Evolutionary conservation across 345 rosid genomes (phyloP).

Genomic region (Citrus glauca): DNA sequence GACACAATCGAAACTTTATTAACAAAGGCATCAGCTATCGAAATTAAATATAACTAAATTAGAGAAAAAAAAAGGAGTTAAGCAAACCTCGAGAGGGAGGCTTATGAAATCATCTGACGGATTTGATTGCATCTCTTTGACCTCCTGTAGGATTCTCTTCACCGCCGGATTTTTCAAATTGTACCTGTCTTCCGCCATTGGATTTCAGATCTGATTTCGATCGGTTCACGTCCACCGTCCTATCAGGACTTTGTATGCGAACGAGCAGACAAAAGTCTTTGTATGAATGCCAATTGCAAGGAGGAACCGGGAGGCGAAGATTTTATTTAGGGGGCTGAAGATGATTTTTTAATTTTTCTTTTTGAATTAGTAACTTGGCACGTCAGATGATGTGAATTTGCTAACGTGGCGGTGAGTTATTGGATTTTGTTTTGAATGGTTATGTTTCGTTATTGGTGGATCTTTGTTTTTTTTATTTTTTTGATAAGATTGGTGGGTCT

Average conservation of each 20-base stretch:
- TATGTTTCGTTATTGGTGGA: too few species aligned
- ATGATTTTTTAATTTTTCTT: not conserved
- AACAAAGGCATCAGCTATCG: not conserved
- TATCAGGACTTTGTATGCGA: not conserved
- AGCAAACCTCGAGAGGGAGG: slow-evolving; percentile 87
- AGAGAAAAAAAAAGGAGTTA: not conserved
- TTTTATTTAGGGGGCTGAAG: not conserved
- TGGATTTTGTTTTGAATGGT: slow-evolving; percentile 10
- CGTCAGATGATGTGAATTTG: slow-evolving; percentile 6
- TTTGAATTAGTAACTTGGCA: slow-evolving; percentile 5
- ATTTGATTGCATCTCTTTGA: slow-evolving; percentile 97
- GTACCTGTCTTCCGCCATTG: slow-evolving; percentile 83
- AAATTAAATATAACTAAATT: not conserved
- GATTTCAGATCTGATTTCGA: slow-evolving; percentile 17
- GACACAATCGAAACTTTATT: not conserved
- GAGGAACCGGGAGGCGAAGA: not conserved
- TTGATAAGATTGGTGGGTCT: too few species aligned
- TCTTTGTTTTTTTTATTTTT: too few species aligned
- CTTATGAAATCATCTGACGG: slow-evolving; percentile 98
- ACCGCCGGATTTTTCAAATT: slow-evolving; percentile 91
- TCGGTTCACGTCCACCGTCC: slow-evolving; percentile 9
- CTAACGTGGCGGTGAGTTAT: slow-evolving; percentile 24
- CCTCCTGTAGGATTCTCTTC: slow-evolving; percentile 97
- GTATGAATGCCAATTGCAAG: not conserved
- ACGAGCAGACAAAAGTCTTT: not conserved